A percentile compares a stretch with the other conserved stretches of the same genome.
Evolutionary conservation across 495 filamentous ascomycete genomes (phyloP).

Genomic region (Wilcoxina mikolae): DNA sequence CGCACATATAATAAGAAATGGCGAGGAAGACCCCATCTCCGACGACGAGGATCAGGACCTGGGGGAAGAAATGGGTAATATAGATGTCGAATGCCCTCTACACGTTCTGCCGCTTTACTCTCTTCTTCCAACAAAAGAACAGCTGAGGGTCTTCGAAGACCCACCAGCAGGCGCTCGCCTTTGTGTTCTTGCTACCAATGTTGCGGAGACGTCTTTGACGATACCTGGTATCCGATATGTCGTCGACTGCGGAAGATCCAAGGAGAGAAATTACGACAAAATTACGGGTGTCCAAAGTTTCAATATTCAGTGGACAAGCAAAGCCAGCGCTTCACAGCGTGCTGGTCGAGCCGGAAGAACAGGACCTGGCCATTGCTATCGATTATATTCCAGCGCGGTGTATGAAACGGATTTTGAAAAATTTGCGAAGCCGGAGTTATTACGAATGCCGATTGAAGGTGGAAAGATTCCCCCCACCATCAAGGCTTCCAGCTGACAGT

Average conservation of each 20-base stretch:
- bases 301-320: constrained; percentile 91
- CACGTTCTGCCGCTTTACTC: constrained; percentile 89
- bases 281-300: constrained; percentile 87
- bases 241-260: constrained; percentile 82
- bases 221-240: constrained; percentile 95
- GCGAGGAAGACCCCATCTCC: constrained; percentile 33
- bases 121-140: constrained; percentile 81
- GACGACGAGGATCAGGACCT: constrained; percentile 38
- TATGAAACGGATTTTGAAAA: constrained; percentile 83
- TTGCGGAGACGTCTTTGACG: constrained; percentile 91
- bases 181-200: constrained; percentile 88
- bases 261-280: constrained; percentile 75
- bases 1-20: constrained; percentile 29
- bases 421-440: constrained; percentile 74
- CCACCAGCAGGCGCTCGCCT: constrained; percentile 72
- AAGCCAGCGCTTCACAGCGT: constrained; percentile 85
- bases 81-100: constrained; percentile 36
- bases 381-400: constrained; percentile 82
- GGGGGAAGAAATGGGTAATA: constrained; percentile 31
- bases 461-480: not conserved
- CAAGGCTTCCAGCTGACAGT: not conserved
- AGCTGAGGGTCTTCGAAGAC: constrained; percentile 81
- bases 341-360: constrained; percentile 91
- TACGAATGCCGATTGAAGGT: constrained; percentile 81
- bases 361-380: constrained; percentile 89